phyloP scores from a whole-genome alignment of 352 stramenopile species.

The Nothophytophthora sp. region DNA sequence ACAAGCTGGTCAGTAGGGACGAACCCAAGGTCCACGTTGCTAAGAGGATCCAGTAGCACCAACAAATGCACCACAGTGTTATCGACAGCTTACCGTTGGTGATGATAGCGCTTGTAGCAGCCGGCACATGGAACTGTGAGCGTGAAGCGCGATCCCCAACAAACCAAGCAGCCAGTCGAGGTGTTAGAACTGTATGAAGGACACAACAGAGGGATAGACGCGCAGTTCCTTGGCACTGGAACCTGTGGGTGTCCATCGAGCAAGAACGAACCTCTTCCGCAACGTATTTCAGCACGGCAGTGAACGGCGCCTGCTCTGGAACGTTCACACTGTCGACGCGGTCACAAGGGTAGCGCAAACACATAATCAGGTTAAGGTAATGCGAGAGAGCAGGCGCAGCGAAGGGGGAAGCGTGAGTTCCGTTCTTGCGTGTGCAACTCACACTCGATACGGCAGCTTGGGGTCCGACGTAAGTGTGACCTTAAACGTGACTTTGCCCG shows the following conservation, averaged over 20 bases:
- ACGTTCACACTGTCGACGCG: constrained; percentile 82
- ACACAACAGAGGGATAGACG: too few relatives aligned
- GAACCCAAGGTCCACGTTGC: neutral
- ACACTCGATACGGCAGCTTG: constrained; percentile 84
- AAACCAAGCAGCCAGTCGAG: too few relatives aligned
- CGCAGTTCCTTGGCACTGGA: too few relatives aligned
- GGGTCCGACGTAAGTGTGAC: constrained; percentile 88
- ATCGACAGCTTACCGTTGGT: constrained; percentile 62
- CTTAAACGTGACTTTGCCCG: constrained; percentile 85
- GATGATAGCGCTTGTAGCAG: constrained; percentile 86
- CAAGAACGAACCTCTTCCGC: constrained; percentile 86
- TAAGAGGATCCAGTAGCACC: neutral
- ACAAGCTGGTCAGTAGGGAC: constrained; percentile 6
- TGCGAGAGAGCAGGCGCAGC: neutral
- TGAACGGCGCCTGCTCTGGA: constrained; percentile 82
- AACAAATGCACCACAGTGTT: neutral
- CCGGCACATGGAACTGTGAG: constrained; percentile 81
- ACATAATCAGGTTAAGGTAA: neutral
- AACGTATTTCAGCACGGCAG: constrained; percentile 84
- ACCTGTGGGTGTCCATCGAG: too few relatives aligned
- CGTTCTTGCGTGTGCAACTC: too few relatives aligned
- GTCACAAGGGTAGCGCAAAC: too few relatives aligned
- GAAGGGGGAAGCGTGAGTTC: neutral
- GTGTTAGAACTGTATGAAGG: constrained; percentile 25
- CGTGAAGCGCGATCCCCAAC: too few relatives aligned